Evolutionary conservation across 2,329 filamentous ascomycete species (phyloP).

Genomic region (Calonectria henricotiae): DNA sequence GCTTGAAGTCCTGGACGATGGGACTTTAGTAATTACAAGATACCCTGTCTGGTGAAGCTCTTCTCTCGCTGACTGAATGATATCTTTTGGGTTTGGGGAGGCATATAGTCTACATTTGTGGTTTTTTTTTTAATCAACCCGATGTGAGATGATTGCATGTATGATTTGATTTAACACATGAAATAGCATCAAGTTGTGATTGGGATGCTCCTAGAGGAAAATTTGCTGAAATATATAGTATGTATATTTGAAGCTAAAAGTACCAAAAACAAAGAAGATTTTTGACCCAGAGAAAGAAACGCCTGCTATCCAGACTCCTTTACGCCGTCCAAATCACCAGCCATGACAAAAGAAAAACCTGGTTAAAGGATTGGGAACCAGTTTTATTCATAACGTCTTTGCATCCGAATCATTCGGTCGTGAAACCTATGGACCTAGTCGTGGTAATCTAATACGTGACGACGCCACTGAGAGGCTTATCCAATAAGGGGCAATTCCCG

Average conservation of each 20-base stretch:
- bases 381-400: not conserved
- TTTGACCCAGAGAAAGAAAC: not conserved
- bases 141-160: not conserved
- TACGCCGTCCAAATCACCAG: not conserved
- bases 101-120: no score
- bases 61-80: not conserved
- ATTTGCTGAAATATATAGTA: not conserved
- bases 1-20: slow-evolving; percentile 1
- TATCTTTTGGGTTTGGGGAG: not conserved
- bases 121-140: no score
- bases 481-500: slow-evolving; percentile 2
- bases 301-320: not conserved
- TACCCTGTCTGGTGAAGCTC: not conserved
- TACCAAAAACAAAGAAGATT: not conserved
- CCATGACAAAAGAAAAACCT: slow-evolving; percentile 8
- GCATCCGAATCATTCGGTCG: not conserved
- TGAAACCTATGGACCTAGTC: not conserved
- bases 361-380: not conserved
- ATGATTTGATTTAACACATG: not conserved
- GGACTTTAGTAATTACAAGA: slow-evolving; percentile 15
- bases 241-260: not conserved
- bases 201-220: not conserved
- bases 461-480: not conserved
- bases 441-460: not conserved
- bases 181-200: not conserved